Base-by-base conservation (phyloP, 768 basidiomycete species). In the Phaffia tasmanica region DNA sequence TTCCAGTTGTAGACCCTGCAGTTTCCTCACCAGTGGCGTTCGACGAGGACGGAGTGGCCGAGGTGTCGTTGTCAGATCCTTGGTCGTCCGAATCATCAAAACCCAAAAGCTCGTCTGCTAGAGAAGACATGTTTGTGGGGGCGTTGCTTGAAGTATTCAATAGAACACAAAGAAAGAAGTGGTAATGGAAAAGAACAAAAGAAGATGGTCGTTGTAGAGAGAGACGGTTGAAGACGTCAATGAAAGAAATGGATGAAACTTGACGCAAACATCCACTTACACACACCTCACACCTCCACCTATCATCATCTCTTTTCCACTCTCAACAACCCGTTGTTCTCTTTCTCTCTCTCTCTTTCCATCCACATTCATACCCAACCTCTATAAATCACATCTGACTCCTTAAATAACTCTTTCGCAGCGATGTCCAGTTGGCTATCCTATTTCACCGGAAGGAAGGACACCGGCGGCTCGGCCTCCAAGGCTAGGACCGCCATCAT, bases 61-160 rank as follows among this genome's bases (percentile, higher is more conserved):
- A 27, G 16, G 60, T 50, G 23, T 65, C 62, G 14, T 69, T 63
- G 15, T 66, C 54, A 0, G 70, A 60, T 3, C 61, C 71, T 27
- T 73, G 76, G 18, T 73, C 86, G 68, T 85, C 87, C 6, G 87
- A 89, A 64, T 89, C 81, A 56, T 93, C 89, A 18, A 95, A 84
- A 35, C 89, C 90, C 19, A 95, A 80, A 21, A 97, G 85, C 74
- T 94, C 90, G 78, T 97, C 87, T 25, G 90, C 94, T 32, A 97
- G 83, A 23, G 77, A 78, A 42, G 35, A 42, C 35, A 42, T 42
- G 6, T 42, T 42, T 42, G 6, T 42, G 4, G 11, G 73, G 77
- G 77, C 69, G 47, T 73, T 66, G 57, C 6, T 62, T 63, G 48
- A 50, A 63, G 49, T 27, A 25, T 53, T 42, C 35, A 11, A 19